A percentile compares a stretch with the other conserved stretches of the same genome.
phyloP scores from a whole-genome alignment of 148 eudicot species.

The Mesembryanthemum crystallinum region DNA sequence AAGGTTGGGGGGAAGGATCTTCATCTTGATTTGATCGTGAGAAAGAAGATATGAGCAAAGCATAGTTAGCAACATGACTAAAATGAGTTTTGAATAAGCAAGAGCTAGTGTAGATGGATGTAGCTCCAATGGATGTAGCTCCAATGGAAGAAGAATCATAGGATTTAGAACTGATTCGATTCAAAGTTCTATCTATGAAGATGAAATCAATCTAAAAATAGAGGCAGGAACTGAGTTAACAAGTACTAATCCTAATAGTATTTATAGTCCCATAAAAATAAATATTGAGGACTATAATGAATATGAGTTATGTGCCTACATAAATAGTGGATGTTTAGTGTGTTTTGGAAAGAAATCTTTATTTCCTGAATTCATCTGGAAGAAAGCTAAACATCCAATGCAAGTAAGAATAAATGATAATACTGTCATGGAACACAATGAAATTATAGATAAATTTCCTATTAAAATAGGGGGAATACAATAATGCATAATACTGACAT shows the following conservation, averaged over 20 bases:
- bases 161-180: neutral
- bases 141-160: neutral
- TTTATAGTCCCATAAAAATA: neutral
- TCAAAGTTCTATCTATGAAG: neutral
- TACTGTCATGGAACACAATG: neutral
- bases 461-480: no score
- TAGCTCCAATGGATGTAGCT: neutral
- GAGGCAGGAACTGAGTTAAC: neutral
- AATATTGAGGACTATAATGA: neutral
- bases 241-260: no score
- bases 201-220: neutral
- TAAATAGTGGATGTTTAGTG: neutral
- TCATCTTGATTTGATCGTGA: neutral
- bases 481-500: no score
- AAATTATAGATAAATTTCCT: no score
- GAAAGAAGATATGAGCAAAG: no score
- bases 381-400: neutral
- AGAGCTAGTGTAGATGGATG: no score
- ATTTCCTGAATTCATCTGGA: neutral
- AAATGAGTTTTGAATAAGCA: no score
- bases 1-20: neutral
- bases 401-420: neutral
- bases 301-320: neutral
- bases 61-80: no score
- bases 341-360: neutral